These are phyloP conservation scores for Torulaspora globosa DNA, from an alignment of 1,139 yeast genomes.

Conservation along the genomic window DNA sequence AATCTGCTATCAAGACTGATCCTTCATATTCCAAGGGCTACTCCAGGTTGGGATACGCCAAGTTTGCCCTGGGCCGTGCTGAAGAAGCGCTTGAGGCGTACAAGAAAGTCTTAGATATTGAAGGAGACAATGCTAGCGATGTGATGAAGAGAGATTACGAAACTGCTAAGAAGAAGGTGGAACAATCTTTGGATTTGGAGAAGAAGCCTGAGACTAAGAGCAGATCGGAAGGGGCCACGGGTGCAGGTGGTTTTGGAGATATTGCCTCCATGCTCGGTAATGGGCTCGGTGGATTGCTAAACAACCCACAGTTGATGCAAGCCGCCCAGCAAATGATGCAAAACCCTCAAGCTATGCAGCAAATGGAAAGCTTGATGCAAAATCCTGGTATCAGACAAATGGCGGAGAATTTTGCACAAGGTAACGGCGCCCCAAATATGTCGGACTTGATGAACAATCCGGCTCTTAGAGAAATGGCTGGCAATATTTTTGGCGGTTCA, in stretches of 20 bases:
- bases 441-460: constrained; percentile 78
- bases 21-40: constrained; percentile 86
- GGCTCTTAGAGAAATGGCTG: constrained; percentile 64
- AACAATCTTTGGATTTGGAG: constrained; percentile 56
- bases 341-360: constrained; percentile 74
- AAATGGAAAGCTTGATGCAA: constrained; percentile 66
- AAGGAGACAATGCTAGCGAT: constrained; percentile 79
- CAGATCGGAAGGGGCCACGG: constrained; percentile 29
- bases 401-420: constrained; percentile 67
- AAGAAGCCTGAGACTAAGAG: constrained; percentile 16
- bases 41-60: constrained; percentile 91
- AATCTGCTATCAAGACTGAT: constrained; percentile 70
- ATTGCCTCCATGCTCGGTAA: constrained; percentile 60
- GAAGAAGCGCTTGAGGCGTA: constrained; percentile 89
- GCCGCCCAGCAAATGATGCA: constrained; percentile 94
- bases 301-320: constrained; percentile 85
- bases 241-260: constrained; percentile 55
- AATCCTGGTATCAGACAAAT: constrained; percentile 75
- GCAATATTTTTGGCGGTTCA: constrained; percentile 44
- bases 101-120: constrained; percentile 77
- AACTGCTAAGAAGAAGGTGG: constrained; percentile 83
- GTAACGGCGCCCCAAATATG: constrained; percentile 58
- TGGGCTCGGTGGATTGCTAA: constrained; percentile 70
- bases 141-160: constrained; percentile 93
- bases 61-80: constrained; percentile 84